Evolutionary conservation across 1,284 basidiomycete species (phyloP).

Genomic region (Pisolithus thermaeus): DNA sequence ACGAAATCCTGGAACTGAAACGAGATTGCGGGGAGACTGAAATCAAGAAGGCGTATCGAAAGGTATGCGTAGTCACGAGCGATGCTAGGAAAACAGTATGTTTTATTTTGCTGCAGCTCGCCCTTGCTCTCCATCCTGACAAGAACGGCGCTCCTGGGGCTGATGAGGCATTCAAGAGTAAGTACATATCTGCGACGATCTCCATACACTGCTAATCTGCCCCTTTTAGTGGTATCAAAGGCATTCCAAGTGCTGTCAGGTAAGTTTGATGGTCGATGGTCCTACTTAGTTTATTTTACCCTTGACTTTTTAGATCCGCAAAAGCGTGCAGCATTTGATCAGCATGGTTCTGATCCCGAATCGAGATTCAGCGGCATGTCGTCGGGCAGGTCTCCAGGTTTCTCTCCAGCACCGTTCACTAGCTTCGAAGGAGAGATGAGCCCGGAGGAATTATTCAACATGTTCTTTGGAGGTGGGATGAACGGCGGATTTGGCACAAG

Average conservation of each 20-base stretch:
- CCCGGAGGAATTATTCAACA: conserved; percentile 96
- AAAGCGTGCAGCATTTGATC: conserved; percentile 88
- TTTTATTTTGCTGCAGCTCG: conserved; percentile 53
- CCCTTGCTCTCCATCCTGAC: conserved; percentile 91
- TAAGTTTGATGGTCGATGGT: conserved; percentile 37
- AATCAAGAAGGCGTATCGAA: conserved; percentile 96
- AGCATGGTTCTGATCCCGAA: conserved; percentile 83
- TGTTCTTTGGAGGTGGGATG: conserved; percentile 85
- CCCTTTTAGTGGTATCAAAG: conserved; percentile 86
- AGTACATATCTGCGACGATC: conserved; percentile 27
- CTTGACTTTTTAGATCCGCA: conserved; percentile 59
- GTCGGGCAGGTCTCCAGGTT: conserved; percentile 48
- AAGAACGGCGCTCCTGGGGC: conserved; percentile 98
- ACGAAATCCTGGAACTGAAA: conserved; percentile 86
- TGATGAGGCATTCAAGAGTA: conserved; percentile 98
- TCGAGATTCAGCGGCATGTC: conserved; percentile 68
- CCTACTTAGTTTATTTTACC: conserved; percentile 2
- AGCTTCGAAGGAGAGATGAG: conserved; percentile 83
- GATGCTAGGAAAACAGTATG: not conserved
- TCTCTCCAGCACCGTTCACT: conserved; percentile 45
- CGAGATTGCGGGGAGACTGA: conserved; percentile 85
- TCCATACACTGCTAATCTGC: conserved; percentile 5
- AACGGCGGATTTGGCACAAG: conserved; percentile 38
- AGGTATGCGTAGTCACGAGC: conserved; percentile 49
- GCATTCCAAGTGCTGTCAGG: conserved; percentile 93